phyloP scores from a whole-genome alignment of 23 red algal genomes.

The Gracilaria caudata region DNA sequence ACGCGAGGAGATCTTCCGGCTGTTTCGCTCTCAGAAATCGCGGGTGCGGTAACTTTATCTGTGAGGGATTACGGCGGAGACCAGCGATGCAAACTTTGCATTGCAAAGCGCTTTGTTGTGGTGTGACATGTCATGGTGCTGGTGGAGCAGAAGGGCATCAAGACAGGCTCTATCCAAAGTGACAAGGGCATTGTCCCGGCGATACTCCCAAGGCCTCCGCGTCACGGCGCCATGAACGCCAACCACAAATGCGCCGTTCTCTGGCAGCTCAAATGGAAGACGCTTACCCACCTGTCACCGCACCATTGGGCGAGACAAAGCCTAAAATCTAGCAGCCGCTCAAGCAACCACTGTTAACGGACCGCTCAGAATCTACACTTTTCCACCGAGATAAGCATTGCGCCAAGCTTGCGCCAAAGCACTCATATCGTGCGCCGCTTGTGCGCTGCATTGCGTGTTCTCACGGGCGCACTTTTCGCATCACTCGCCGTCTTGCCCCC shows the following conservation, averaged over 20 bases:
- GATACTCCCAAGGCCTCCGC: background rate
- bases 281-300: background rate
- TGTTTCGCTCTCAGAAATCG: too few relatives aligned
- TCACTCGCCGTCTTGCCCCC: background rate
- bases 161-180: too few relatives aligned
- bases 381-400: background rate
- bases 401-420: background rate
- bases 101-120: too few relatives aligned
- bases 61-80: too few relatives aligned
- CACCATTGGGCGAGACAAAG: background rate
- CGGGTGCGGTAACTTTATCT: too few relatives aligned
- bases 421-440: background rate
- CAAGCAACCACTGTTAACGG: background rate
- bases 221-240: background rate
- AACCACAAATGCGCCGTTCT: background rate
- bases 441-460: background rate
- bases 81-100: too few relatives aligned
- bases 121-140: too few relatives aligned
- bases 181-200: too few relatives aligned
- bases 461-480: background rate
- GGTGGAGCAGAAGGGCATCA: too few relatives aligned
- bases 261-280: background rate
- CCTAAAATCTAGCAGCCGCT: slow-evolving; percentile 8
- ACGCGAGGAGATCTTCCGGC: too few relatives aligned
- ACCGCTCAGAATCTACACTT: background rate